A percentile compares a stretch with the other conserved stretches of the same genome.
phyloP scores from a whole-genome alignment of 805 yeast genomes.

The Kluyveromyces siamensis region DNA sequence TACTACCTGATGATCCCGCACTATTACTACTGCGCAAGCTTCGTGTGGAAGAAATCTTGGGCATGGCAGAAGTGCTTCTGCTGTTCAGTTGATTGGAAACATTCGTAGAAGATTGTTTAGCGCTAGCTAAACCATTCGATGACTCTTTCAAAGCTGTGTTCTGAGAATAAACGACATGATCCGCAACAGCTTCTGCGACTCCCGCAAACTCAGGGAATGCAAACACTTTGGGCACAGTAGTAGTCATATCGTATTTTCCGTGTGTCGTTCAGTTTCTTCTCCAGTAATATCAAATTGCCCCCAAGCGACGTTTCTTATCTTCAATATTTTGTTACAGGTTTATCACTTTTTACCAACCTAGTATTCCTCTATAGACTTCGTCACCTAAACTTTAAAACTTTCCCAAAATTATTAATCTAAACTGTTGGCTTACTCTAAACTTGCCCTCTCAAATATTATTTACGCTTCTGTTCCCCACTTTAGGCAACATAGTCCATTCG shows the following conservation, averaged over 20 bases:
- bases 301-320: not conserved
- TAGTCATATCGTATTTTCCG: slow-evolving; percentile 48
- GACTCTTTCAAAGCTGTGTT: slow-evolving; percentile 35
- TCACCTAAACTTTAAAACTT: no score
- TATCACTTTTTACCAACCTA: not conserved
- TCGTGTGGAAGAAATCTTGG: slow-evolving; percentile 5
- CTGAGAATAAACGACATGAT: slow-evolving; percentile 85
- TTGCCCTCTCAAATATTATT: no score
- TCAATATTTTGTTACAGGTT: not conserved
- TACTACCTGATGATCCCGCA: slow-evolving; percentile 15
- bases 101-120: slow-evolving; percentile 6
- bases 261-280: not conserved
- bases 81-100: slow-evolving; percentile 7
- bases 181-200: slow-evolving; percentile 96
- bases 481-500: no score
- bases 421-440: no score
- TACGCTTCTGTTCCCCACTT: no score
- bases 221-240: slow-evolving; percentile 88
- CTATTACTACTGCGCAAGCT: slow-evolving; percentile 4
- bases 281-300: not conserved
- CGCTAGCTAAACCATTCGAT: not conserved
- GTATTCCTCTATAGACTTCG: not conserved
- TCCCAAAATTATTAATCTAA: no score
- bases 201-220: slow-evolving; percentile 84
- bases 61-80: slow-evolving; percentile 3